Base-by-base conservation (phyloP, 345 rosid genomes). In the Triadica sebifera region DNA sequence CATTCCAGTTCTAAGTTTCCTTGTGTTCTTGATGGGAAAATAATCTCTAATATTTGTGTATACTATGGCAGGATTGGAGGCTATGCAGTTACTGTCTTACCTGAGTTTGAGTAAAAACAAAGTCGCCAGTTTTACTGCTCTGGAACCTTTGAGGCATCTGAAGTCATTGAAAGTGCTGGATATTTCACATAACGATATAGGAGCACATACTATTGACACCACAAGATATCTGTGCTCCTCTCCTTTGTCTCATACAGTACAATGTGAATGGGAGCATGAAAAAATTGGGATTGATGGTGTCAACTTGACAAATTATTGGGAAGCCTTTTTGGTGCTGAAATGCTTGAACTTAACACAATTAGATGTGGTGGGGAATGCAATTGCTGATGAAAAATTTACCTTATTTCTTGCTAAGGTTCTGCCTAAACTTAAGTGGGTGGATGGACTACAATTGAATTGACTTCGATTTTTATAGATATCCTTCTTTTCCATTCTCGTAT, bases 171-270 rank as follows among this genome's bases (percentile, higher is more conserved):
- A 81, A 79, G 92, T 84, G 71, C 74, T 95, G 82, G 86, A 91
- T 82, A 81, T 95, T 75, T 93, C 99, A 69, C 57, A 89, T 81
- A 95, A 93, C 72, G 88, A 90, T 84, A 91, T 95, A n/a, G 99
- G 98, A 50, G 72, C 86, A 16, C 96, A 93, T 80, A 79, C 97
- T 19, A 79, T 93, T 15, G 97, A 95, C 90, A 89, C 97, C 43
- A 89, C 88, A 4, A 82, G 90, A 77, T 89, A 91, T 75, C 73
- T 85, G 37, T 90, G 85, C 80, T 75, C 92, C 56, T 92, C 97
- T 81, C 97, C 96, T 37, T 72, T 93, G 69, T 92, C 91, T 72
- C 93, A 95, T 70, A 83, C 88, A 5, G 80, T 66, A 43, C 89
- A 79, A 72, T 74, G 65, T n/a, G 80, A 82, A 34, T 84, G 84